Conservation (phyloP, 306 rosid species). For the Rosa multiflora region DNA sequence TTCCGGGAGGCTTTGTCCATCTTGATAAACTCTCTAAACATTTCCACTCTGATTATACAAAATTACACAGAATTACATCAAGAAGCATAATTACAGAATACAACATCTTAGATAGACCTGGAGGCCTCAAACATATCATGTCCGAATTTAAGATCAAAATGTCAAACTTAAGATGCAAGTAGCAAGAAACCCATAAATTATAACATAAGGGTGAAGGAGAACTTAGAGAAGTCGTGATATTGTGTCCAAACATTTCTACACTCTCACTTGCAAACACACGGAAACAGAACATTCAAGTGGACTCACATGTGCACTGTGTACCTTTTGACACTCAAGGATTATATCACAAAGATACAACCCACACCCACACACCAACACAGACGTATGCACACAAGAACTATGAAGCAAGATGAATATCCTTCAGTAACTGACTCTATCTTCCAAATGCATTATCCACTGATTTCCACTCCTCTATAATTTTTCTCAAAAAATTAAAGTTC, state of each 20-base stretch:
- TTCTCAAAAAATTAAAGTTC: neutral
- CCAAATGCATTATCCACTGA: neutral
- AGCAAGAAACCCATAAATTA: neutral
- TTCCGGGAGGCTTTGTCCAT: constrained; percentile 89
- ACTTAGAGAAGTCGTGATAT: neutral
- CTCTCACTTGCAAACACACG: constrained; percentile 4
- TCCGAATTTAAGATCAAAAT: neutral
- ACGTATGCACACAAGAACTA: neutral
- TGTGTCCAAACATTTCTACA: neutral
- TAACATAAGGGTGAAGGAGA: neutral
- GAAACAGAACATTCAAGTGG: neutral
- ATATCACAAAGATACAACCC: neutral
- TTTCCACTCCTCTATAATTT: neutral
- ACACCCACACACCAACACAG: neutral
- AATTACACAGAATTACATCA: constrained; percentile 22
- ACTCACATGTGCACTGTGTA: neutral
- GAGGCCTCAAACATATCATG: constrained; percentile 8
- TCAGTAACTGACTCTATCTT: neutral
- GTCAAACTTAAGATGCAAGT: neutral
- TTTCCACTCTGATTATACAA: constrained; percentile 68
- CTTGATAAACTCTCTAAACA: constrained; percentile 92
- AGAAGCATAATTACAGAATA: constrained; percentile 9
- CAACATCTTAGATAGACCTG: neutral
- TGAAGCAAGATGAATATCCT: neutral
- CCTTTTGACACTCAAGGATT: neutral